Evolutionary conservation across 306 rosid genomes (phyloP).

Genomic region (Trifolium pratense): DNA sequence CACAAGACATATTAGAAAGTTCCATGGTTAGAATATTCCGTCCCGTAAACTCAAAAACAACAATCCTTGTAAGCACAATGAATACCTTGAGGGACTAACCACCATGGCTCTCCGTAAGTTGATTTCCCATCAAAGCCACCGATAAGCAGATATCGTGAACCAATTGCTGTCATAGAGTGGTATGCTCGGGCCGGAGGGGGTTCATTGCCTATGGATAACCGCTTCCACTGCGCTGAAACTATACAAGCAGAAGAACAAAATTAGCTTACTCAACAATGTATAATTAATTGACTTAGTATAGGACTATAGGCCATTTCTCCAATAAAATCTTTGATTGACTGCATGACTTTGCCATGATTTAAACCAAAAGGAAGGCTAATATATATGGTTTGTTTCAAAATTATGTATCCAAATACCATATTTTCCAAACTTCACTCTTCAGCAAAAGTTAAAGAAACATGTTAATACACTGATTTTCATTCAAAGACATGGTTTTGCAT

Average conservation of each 20-base stretch:
- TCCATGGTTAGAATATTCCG: not conserved
- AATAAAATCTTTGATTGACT: slow-evolving; percentile 19
- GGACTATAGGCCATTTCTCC: not conserved
- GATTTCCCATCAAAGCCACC: slow-evolving; percentile 98
- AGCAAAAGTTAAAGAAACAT: slow-evolving; percentile 25
- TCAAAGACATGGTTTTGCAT: slow-evolving; percentile 25
- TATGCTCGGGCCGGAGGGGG: slow-evolving; percentile 97
- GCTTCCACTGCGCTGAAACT: slow-evolving; percentile 98
- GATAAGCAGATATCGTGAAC: slow-evolving; percentile 75
- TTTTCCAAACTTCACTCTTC: slow-evolving; percentile 30
- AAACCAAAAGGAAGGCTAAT: slow-evolving; percentile 5
- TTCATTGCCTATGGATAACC: slow-evolving; percentile 78
- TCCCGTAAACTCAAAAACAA: too few relatives aligned
- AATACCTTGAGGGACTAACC: slow-evolving; percentile 96
- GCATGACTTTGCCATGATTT: slow-evolving; percentile 12
- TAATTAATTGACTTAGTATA: slow-evolving; percentile 8
- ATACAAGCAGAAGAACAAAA: slow-evolving; percentile 32
- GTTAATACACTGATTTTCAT: slow-evolving; percentile 16
- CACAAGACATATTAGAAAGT: too few relatives aligned
- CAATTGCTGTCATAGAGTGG: slow-evolving; percentile 80
- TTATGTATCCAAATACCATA: slow-evolving; percentile 31
- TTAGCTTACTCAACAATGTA: slow-evolving; percentile 25
- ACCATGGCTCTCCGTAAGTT: slow-evolving; percentile 91
- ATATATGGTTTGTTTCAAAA: slow-evolving; percentile 8
- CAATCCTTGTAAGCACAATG: not conserved